A percentile compares a stretch with the other conserved stretches of the same genome.
These are phyloP conservation scores for Penicillium ucsense DNA, from an alignment of 495 filamentous ascomycete genomes.

Conservation along the genomic window DNA sequence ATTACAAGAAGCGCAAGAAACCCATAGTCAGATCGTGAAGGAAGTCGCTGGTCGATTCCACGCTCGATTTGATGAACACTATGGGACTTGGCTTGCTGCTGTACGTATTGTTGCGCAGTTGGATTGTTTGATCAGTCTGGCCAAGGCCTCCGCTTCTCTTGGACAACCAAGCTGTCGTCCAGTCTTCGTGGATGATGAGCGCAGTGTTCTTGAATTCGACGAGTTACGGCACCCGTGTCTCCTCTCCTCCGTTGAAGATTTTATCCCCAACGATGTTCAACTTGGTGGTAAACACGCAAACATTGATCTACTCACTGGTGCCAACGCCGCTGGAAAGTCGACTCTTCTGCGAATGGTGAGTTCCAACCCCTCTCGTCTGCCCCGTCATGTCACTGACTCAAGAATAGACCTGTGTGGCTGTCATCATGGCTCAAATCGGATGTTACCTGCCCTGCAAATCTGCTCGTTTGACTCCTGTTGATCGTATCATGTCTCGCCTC, in stretches of 20 bases:
- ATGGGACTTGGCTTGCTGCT: constrained; percentile 76
- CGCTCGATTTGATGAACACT: constrained; percentile 77
- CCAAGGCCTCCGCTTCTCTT: constrained; percentile 73
- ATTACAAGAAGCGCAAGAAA: constrained; percentile 90
- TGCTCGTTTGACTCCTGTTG: constrained; percentile 80
- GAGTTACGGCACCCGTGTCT: constrained; percentile 95
- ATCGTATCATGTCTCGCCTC: constrained; percentile 98
- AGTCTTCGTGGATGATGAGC: constrained; percentile 68
- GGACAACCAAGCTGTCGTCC: constrained; percentile 87
- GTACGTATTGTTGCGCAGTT: constrained; percentile 83
- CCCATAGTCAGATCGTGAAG: constrained; percentile 83
- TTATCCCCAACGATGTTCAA: constrained; percentile 92
- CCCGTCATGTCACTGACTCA: constrained; percentile 2
- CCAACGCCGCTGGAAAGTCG: constrained; percentile 96
- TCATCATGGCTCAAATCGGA: constrained; percentile 98
- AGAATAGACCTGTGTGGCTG: constrained; percentile 73
- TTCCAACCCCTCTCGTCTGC: background rate
- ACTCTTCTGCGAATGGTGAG: constrained; percentile 93
- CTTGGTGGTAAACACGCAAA: constrained; percentile 74
- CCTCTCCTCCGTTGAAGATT: constrained; percentile 76
- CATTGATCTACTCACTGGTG: constrained; percentile 88
- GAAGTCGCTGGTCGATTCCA: constrained; percentile 79
- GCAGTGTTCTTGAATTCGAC: constrained; percentile 80
- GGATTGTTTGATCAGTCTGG: constrained; percentile 88
- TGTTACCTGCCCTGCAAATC: constrained; percentile 82